Conservation (phyloP, 352 stramenopile species). For the Phytopythium vexans region DNA sequence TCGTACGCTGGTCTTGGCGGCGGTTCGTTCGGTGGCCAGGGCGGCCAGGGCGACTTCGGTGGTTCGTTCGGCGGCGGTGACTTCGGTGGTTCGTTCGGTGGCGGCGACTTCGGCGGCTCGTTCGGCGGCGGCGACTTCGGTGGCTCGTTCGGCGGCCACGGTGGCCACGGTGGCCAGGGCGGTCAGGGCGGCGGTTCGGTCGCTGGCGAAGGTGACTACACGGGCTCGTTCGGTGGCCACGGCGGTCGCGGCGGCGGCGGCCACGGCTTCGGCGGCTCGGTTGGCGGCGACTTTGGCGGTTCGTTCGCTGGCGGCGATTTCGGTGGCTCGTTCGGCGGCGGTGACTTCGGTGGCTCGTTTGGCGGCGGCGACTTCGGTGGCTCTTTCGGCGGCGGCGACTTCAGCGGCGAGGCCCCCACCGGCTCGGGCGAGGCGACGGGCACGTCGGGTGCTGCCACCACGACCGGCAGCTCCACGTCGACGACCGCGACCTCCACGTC, state of each 20-base stretch:
- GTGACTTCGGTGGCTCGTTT: neutral
- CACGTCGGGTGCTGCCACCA: no score
- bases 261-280: neutral
- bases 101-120: slow-evolving; percentile 3
- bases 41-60: neutral
- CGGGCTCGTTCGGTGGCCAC: neutral
- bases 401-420: neutral
- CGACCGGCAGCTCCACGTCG: no score
- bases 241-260: neutral
- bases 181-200: neutral
- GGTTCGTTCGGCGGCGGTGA: neutral
- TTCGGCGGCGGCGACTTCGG: neutral
- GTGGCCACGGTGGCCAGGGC: neutral
- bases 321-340: neutral
- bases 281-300: neutral
- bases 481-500: no score
- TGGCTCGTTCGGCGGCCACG: neutral
- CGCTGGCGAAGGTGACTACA: no score
- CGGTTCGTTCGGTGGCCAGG: neutral
- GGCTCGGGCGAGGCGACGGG: neutral
- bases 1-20: neutral
- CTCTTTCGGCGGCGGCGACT: neutral
- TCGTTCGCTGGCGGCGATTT: neutral
- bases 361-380: neutral
- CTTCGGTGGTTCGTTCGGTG: neutral